Evolutionary conservation across 2,329 filamentous ascomycete species (phyloP).

Genomic region (Ceratocystis huliohia): DNA sequence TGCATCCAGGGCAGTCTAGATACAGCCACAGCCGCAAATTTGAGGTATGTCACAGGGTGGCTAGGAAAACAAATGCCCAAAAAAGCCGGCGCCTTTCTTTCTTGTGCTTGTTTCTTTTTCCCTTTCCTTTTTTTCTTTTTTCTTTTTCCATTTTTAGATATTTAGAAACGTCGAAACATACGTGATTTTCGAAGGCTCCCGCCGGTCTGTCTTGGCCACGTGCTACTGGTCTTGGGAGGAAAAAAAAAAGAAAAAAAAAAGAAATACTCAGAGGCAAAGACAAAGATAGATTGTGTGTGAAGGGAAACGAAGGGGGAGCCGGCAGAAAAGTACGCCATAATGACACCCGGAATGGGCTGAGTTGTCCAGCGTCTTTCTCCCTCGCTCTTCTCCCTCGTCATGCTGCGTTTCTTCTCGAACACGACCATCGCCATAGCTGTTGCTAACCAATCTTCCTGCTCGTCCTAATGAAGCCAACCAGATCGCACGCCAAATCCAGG

Average conservation of each 20-base stretch:
- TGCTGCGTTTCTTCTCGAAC: not conserved
- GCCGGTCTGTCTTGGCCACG: not conserved
- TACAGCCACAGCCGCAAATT: not conserved
- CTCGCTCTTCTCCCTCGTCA: not conserved
- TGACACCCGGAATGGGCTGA: not conserved
- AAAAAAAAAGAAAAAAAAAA: not conserved
- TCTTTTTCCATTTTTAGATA: not conserved
- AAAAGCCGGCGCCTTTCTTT: not conserved
- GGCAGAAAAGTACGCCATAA: not conserved
- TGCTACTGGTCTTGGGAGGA: slow-evolving; percentile 1
- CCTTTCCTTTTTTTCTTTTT: too few species aligned
- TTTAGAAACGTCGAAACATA: slow-evolving; percentile 3
- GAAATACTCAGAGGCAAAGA: not conserved
- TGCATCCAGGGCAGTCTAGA: not conserved
- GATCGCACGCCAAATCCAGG: not conserved
- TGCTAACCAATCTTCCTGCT: not conserved
- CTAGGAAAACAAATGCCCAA: not conserved
- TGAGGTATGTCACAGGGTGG: not conserved
- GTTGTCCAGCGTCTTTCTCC: not conserved
- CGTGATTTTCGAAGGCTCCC: not conserved
- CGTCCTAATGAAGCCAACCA: not conserved
- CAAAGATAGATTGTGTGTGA: not conserved
- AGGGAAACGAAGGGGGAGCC: not conserved
- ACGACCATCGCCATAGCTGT: not conserved
- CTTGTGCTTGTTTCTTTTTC: too few species aligned